Percentiles rank a stretch among this genome's conserved stretches.
These are phyloP conservation scores for Phycomyces blakesleeanus DNA, from an alignment of 192 early-diverging fungal genomes.

Conservation along the genomic window DNA sequence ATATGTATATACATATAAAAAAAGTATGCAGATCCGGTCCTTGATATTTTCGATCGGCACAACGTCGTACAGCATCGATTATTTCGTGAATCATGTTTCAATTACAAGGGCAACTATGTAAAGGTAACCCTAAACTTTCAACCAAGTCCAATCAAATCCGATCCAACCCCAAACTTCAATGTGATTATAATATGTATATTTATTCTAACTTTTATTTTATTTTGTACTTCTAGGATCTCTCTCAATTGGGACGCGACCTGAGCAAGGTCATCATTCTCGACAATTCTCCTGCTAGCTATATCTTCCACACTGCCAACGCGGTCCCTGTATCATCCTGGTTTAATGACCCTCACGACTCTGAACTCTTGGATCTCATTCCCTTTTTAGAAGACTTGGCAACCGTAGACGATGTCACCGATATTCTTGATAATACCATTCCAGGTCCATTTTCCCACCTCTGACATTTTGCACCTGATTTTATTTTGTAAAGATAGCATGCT, in stretches of 20 bases:
- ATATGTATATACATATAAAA: no score
- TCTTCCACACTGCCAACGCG: conserved; percentile 85
- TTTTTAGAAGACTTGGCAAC: conserved; percentile 78
- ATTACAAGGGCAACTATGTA: conserved; percentile 87
- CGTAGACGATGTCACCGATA: conserved; percentile 71
- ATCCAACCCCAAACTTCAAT: background rate
- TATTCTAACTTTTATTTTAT: background rate
- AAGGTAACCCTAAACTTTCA: conserved; percentile 60
- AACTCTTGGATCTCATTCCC: conserved; percentile 79
- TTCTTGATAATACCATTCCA: conserved; percentile 49
- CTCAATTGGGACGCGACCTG: conserved; percentile 72
- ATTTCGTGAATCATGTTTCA: conserved; percentile 85
- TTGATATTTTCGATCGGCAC: conserved; percentile 77
- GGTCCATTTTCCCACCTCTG: background rate
- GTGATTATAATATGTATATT: no score
- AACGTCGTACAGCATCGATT: conserved; percentile 78
- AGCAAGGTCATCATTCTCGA: conserved; percentile 78
- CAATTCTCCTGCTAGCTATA: conserved; percentile 82
- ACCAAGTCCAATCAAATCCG: no score
- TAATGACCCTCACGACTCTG: conserved; percentile 83
- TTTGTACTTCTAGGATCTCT: conserved; percentile 56
- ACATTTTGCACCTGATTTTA: background rate
- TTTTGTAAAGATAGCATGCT: conserved; percentile 4
- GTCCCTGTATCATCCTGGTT: conserved; percentile 87
- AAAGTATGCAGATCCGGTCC: conserved; percentile 90